These are phyloP conservation scores for Fraxinus floribunda DNA, from an alignment of 305 asterid genomes.

Conservation along the genomic window DNA sequence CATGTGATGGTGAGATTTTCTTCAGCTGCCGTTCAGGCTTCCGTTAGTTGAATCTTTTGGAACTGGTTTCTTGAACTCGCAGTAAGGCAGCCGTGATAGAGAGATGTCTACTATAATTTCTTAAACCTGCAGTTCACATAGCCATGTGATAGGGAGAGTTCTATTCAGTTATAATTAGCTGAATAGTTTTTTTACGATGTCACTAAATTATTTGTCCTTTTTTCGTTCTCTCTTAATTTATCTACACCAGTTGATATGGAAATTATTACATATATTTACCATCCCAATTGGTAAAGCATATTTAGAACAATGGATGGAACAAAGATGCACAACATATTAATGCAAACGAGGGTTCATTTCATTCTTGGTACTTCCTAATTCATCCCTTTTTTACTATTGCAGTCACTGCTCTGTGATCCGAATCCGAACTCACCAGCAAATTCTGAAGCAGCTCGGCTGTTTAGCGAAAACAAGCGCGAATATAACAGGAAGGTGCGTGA, in stretches of 20 bases:
- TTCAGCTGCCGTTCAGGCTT: background rate
- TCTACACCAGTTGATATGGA: background rate
- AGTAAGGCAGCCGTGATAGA: background rate
- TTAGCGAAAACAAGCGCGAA: constrained; percentile 74
- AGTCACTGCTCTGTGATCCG: constrained; percentile 73
- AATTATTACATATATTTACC: background rate
- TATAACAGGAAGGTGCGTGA: constrained; percentile 74
- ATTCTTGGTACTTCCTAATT: background rate
- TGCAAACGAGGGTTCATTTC: background rate
- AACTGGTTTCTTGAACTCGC: background rate
- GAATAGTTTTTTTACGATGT: background rate
- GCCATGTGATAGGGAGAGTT: background rate
- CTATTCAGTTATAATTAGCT: background rate
- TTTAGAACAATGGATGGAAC: background rate
- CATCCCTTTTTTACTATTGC: constrained; percentile 15
- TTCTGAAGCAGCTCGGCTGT: constrained; percentile 73
- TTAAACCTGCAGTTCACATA: background rate
- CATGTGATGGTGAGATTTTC: background rate
- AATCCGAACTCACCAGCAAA: constrained; percentile 79
- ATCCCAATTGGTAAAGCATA: background rate
- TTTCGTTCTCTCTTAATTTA: no score
- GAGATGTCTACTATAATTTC: background rate
- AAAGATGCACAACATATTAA: background rate
- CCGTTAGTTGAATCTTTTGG: background rate
- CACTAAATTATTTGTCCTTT: background rate